Evolutionary conservation across 2,329 filamentous ascomycete species (phyloP), one percentile per base, ranked within the genome.

Genomic region (Thermomyces lanuginosus): DNA sequence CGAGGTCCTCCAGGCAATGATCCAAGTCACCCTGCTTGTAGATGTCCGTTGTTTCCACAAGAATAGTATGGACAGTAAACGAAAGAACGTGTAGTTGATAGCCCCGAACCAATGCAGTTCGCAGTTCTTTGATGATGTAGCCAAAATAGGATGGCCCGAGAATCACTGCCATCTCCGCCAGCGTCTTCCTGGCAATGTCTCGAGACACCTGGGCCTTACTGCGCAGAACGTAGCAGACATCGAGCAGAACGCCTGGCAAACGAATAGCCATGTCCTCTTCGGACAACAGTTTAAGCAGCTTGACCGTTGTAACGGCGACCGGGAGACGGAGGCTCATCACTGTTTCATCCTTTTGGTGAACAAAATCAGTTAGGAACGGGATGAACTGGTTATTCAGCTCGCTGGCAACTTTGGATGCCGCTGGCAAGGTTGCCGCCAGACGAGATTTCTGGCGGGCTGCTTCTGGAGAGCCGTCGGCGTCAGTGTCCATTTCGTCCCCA

Each of bases 11-110:
- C 6, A 93, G 60, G 44, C 84, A 92, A 46, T 93, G 84, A 45
- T 98, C 82, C 16, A 98, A 60, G 40, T 86, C 82, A 13, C 91
- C 89, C 10, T 82, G 73, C 21, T 71, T 62, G 42, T 82, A 78
- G 2, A 70, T 63, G 6, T 81, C 75, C 7, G 76, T 71, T 6
- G 76, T 71, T 4, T 72, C 66, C 7, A 93, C 71, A 11, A 98
- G 60, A 26, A 98, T 80, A 0, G 83, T 81, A 54, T 98, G 89
- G 48, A 98, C 70, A 0, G 89, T 95, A 49, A 80, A 98, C 0
- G 86, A 93, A 13, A 98, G 62, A 6, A 98, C 83, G 49, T 98
- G 89, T 20, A 95, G 66, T 44, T 98, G 89, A 44, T 91, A 92
- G 4, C 89, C 89, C 42, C 75, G 70, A 24, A 74, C 75, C 8